Evolutionary conservation across 73 alveolate species (phyloP).

Genomic region (Paramecium caudatum): DNA sequence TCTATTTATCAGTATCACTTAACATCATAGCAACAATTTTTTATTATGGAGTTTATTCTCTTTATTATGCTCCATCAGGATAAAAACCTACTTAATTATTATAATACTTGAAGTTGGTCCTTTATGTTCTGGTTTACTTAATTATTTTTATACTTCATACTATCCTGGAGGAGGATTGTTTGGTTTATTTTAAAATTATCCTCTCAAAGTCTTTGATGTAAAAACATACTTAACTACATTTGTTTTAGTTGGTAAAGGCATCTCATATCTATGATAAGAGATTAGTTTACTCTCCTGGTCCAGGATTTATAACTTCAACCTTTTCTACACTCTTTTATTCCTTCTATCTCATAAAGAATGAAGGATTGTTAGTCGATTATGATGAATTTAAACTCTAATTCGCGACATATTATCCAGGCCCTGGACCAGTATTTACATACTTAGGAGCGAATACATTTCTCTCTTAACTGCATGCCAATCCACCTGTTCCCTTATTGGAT

Average conservation of each 20-base stretch:
- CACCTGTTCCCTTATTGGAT: slow-evolving; percentile 72
- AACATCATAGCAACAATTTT: slow-evolving; percentile 31
- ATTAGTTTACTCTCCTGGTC: slow-evolving; percentile 72
- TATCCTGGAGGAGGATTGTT: slow-evolving; percentile 76
- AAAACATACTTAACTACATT: slow-evolving; percentile 65
- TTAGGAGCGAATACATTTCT: slow-evolving; percentile 71
- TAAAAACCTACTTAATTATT: background rate
- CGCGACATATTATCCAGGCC: slow-evolving; percentile 65
- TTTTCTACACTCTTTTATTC: slow-evolving; percentile 49
- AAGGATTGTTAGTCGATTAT: slow-evolving; percentile 58
- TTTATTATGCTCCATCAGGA: slow-evolving; percentile 14
- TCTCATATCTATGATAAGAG: slow-evolving; percentile 52
- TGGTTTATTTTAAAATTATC: slow-evolving; percentile 42
- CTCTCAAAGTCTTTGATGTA: slow-evolving; percentile 66
- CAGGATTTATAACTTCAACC: slow-evolving; percentile 70
- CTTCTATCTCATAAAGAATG: slow-evolving; percentile 53
- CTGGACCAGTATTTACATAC: slow-evolving; percentile 75
- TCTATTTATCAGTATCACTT: slow-evolving; percentile 41
- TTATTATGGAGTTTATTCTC: slow-evolving; percentile 48
- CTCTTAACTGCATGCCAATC: slow-evolving; percentile 66
- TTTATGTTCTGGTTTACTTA: slow-evolving; percentile 22
- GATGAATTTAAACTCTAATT: slow-evolving; percentile 54
- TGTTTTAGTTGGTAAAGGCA: background rate
- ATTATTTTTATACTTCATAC: slow-evolving; percentile 54
- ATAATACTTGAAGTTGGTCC: slow-evolving; percentile 66